Percentiles rank a stretch among this genome's conserved stretches.
Evolutionary conservation across 2,329 filamentous ascomycete species (phyloP).

Genomic region (Dothideomycetes sp.): DNA sequence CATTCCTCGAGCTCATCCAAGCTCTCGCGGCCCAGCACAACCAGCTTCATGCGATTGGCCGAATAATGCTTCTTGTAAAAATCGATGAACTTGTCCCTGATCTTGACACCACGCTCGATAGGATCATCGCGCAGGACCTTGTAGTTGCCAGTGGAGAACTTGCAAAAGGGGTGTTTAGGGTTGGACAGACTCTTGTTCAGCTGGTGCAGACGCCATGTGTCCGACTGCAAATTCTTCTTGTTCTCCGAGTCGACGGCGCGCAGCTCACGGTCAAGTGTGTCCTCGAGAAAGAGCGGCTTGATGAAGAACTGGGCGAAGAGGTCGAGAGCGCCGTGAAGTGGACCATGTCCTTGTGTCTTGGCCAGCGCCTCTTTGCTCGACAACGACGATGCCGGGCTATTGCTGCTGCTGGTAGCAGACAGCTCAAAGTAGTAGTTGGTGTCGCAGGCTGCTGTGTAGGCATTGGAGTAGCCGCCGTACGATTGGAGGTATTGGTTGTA

Average conservation of each 20-base stretch:
- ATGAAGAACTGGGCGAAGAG: slow-evolving; percentile 93
- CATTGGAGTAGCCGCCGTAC: slow-evolving; percentile 87
- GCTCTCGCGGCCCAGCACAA: slow-evolving; percentile 70
- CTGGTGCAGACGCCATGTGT: slow-evolving; percentile 79
- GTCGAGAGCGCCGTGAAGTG: slow-evolving; percentile 72
- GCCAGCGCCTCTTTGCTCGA: slow-evolving; percentile 25
- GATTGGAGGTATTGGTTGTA: slow-evolving; percentile 88
- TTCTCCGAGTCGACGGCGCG: slow-evolving; percentile 90
- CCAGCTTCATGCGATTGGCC: slow-evolving; percentile 86
- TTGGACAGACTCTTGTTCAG: slow-evolving; percentile 83
- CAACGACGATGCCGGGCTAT: slow-evolving; percentile 24
- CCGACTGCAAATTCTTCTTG: slow-evolving; percentile 92
- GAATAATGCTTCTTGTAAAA: slow-evolving; percentile 88
- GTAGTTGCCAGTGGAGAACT: slow-evolving; percentile 85
- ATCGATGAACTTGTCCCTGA: slow-evolving; percentile 82
- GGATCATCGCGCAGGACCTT: slow-evolving; percentile 77
- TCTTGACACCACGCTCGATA: slow-evolving; percentile 67
- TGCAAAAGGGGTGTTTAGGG: slow-evolving; percentile 74
- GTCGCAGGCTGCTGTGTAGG: slow-evolving; percentile 83
- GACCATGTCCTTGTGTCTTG: slow-evolving; percentile 35
- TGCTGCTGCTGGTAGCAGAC: slow-evolving; percentile 59
- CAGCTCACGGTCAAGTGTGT: slow-evolving; percentile 76
- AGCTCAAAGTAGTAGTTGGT: slow-evolving; percentile 99
- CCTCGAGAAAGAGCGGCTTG: slow-evolving; percentile 72
- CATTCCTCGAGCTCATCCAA: slow-evolving; percentile 74